Base-by-base conservation (phyloP, 345 rosid species). In the Reutealis trisperma region DNA sequence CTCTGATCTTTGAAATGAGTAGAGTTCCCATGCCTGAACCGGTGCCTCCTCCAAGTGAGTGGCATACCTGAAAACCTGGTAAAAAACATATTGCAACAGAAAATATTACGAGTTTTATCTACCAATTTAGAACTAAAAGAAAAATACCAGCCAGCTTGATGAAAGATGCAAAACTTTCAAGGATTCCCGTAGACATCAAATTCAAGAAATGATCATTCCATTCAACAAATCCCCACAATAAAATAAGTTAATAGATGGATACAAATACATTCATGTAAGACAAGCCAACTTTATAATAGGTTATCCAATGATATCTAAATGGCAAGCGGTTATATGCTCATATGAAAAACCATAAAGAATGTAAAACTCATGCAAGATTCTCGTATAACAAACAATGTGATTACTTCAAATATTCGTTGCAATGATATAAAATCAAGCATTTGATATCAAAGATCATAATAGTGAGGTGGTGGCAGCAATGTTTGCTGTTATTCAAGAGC, bases 21-120 rank as follows among this genome's bases (percentile, higher is more conserved):
- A 94, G 91, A 2, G 98, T 94, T 83, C 98, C 98, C 98, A 94
- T 92, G 57, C 98, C 98, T 42, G 98, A 94, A 25, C 98, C 98
- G 22, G 98, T 94, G 67, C 98, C 98, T 74, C 98, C 98, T 85
- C 98, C 97, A 44, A 94, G 96, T 0, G 98, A 94, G 80, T 94
- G 98, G 79, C 98, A 94, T 64, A 94, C 97, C 84, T 94, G 98
- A 82, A 94, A 94, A 42, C 97, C 98, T 94, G 91, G 59, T 52
- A 30, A 73, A 73, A 69, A 67, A 57, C 51, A 19, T 75, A 71
- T 19, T 32, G 16, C 22, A 63, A 55, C 70, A 75, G 41, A 37
- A 37, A 37, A 34, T 0, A 37, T 37, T 37, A 60, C 25, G 59
- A 80, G 71, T 73, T 79, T 61, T 3, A 15, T 70, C 72, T 77